Evolutionary conservation across 257 asterid genomes (phyloP), one percentile per base, ranked within the genome.

Genomic region (Solanum chaucha): DNA sequence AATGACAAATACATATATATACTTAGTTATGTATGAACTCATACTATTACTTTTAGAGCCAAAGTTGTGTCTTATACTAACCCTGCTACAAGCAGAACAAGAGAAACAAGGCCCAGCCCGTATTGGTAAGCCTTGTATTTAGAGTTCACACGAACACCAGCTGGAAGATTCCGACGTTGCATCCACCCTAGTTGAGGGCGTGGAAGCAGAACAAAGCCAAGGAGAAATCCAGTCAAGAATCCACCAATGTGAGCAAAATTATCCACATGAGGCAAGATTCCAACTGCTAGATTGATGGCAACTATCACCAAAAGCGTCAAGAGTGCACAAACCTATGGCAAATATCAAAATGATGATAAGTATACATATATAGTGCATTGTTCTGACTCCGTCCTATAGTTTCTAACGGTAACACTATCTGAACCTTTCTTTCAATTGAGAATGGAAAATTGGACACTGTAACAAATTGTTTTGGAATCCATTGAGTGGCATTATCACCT

Each of bases 221-320:
- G 97, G 48, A 97, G 94, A 59, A 95, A 87, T 22, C 99, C 99
- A 6, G 97, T 88, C 86, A 94, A 84, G 89, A 97, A 97, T 82
- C 99, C 99, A 84, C 99, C 99, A 34, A 95, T 94, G 88, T 95
- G 98, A 34, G 98, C 98, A 84, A 95, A 95, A 90, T 95, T 97
- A 84, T 95, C 93, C 8, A 96, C 98, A 36, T 92, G 95, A 6
- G 99, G 99, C 89, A 96, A 91, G 86, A 96, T 93, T 67, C 99
- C 98, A 77, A 94, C 91, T 4, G 92, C 99, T 68, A 96, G 89
- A 83, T 96, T 97, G 5, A 97, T 89, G 78, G 91, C 26, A 68
- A 94, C 90, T 46, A 95, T 91, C 89, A 97, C 90, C 90, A 97
- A 61, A 41, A 97, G 94, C 3, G 97, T 93, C 84, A 94, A 73